Evolutionary conservation across 345 rosid genomes (phyloP), one percentile per base, ranked within the genome.

Genomic region (Citrus hindsii): DNA sequence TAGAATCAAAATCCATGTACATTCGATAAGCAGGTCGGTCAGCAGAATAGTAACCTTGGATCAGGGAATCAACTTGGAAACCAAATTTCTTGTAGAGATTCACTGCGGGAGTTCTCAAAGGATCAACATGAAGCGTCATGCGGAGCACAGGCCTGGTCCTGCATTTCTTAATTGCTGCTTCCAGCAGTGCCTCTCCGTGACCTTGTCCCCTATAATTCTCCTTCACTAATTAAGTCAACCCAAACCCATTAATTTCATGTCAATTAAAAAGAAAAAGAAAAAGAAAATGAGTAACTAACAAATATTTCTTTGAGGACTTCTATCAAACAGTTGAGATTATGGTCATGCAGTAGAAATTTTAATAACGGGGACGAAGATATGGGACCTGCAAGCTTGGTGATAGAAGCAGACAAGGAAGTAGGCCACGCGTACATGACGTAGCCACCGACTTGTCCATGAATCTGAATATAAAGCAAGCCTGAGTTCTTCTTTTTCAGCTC

Each of bases 11-110:
- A 63, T 90, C 93, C 69, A 94, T 77, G 83, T 80, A 91, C 99
- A 95, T 91, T 86, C 94, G 86, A 27, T 91, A 88, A 78, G 98
- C 97, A 79, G 85, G 84, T 75, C 96, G 85, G 58, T 92, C 94
- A 0, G 84, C 27, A 10, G 93, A 92, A 79, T 95, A 91, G 82
- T 92, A 95, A 69, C 93, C 84, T 81, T 85, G 75, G 9, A 91
- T 80, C 72, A 92, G 67, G 68, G 69, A 61, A 38, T 93, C 98
- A 71, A 91, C 86, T 76, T 84, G 85, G 84, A 93, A 95, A 48
- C 98, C 97, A 62, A 77, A 70, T 56, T 95, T 93, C 81, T 85
- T 81, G 87, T 93, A 95, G 38, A 93, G 85, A 80, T 82, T 85
- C 89, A 91, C 69, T 0, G 98, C 98, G 6, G 93, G 71, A 73